Base-by-base conservation (phyloP, 2,329 filamentous ascomycete genomes). In the Talaromyces sp. region DNA sequence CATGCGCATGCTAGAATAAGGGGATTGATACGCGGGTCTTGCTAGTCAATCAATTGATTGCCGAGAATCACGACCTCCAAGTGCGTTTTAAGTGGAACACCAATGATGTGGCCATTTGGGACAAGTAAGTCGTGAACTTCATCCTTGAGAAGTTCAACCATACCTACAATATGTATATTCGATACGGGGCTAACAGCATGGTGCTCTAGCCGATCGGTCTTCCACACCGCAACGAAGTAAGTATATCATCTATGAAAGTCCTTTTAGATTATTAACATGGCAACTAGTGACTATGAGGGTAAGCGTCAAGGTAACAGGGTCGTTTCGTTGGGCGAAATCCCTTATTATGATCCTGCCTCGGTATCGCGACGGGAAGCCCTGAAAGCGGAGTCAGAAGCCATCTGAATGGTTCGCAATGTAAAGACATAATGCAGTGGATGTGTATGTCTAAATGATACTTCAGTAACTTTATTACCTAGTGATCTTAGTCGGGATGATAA, bases 301-400 rank as follows among this genome's bases (percentile, higher is more conserved):
- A 70, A 79, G 8, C 73, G 84, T 3, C 78, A 76, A 9, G 84
- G 84, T 0, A 79, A 81, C 37, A 72, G 85, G 1, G 82, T 79
- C 2, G 83, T 85, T 8, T 82, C 83, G 5, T 68, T 87, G 14
- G 85, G 84, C 0, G 84, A 87, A 74, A 76, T 74, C 70, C 84
- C 84, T 1, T 87, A 84, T 68, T 78, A 84, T 60, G 83, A 86
- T 63, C 81, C 82, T 3, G 22, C 22, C 45, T 48, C 45, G 6
- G 7, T 14, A 3, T 48, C 19, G 22, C 10, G 45, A 27, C 22
- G 45, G 13, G 45, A 14, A 24, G 45, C 45, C 2, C 7, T 47
- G 10, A 19, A 24, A 47, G 19, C 19, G 3, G 45, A 47, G 13
- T 47, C 22, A 22, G 11, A n/a, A 45, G 41, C 41, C 9, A 19